Evolutionary conservation across 305 asterid genomes (phyloP).

Genomic region (Lippia alba): DNA sequence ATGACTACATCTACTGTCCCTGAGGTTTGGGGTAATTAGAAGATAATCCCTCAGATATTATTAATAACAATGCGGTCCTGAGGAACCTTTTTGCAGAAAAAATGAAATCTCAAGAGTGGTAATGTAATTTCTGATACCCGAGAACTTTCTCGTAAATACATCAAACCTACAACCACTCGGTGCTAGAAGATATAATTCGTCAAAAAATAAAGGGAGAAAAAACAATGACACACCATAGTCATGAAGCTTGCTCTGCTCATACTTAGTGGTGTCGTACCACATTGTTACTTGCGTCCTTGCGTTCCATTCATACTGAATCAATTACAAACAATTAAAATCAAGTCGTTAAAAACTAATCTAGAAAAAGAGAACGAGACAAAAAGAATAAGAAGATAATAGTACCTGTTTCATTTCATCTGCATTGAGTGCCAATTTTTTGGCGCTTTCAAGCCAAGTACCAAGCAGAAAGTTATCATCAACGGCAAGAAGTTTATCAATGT

Average conservation of each 20-base stretch:
- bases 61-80: no score
- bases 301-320: constrained; percentile 84
- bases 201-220: background rate
- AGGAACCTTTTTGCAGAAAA: background rate
- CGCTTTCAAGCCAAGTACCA: constrained; percentile 92
- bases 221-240: constrained; percentile 67
- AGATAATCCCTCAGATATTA: no score
- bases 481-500: constrained; percentile 87
- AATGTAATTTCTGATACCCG: no score
- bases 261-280: constrained; percentile 83
- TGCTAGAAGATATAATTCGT: no score
- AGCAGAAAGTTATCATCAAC: constrained; percentile 84
- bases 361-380: background rate
- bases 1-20: no score
- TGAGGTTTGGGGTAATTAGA: no score
- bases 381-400: background rate
- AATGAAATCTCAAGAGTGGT: background rate
- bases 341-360: background rate
- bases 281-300: constrained; percentile 96
- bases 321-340: constrained; percentile 11
- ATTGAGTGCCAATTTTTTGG: constrained; percentile 64
- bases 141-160: no score
- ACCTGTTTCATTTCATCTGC: constrained; percentile 80
- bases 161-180: no score
- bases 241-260: constrained; percentile 78